phyloP scores from a whole-genome alignment of 768 basidiomycete genomes.

The Jaapia argillacea region DNA sequence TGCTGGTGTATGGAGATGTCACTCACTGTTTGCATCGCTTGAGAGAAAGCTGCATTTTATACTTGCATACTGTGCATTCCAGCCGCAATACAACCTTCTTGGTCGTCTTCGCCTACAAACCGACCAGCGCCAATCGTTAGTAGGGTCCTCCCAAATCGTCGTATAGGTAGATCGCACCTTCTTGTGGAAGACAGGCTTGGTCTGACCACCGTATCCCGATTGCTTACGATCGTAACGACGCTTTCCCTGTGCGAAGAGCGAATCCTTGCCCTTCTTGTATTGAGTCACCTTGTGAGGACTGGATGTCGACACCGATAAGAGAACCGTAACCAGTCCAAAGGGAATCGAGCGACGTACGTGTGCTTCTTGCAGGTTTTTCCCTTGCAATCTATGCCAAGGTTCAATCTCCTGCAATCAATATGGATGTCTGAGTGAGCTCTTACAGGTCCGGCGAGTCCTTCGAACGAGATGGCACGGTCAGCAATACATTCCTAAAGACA shows the following conservation, averaged over 20 bases:
- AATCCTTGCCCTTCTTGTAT: conserved; percentile 99
- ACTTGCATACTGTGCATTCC: conserved; percentile 97
- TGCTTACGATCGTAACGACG: conserved; percentile 99
- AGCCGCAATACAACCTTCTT: conserved; percentile 99
- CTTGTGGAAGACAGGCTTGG: conserved; percentile 99
- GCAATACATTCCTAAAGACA: background rate
- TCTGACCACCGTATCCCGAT: conserved; percentile 99
- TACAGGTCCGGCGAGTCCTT: conserved; percentile 94
- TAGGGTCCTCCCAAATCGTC: no score
- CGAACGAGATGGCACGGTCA: conserved; percentile 1
- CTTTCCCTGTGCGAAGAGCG: conserved; percentile 97
- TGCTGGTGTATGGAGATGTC: background rate
- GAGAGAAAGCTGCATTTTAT: conserved; percentile 91
- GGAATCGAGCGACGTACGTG: conserved; percentile 50
- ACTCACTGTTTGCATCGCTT: conserved; percentile 99
- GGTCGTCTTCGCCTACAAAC: conserved; percentile 96
- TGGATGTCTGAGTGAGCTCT: conserved; percentile 23
- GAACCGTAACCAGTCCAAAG: background rate
- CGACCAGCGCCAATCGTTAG: conserved; percentile 1
- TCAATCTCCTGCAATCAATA: conserved; percentile 9
- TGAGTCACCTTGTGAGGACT: conserved; percentile 99
- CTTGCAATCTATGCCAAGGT: conserved; percentile 64
- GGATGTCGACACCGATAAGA: conserved; percentile 12
- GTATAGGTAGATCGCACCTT: conserved; percentile 46
- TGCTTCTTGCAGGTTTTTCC: conserved; percentile 96